Evolutionary conservation across 2,329 filamentous ascomycete genomes (phyloP), one percentile per base, ranked within the genome.

Genomic region (Calonectria montana): DNA sequence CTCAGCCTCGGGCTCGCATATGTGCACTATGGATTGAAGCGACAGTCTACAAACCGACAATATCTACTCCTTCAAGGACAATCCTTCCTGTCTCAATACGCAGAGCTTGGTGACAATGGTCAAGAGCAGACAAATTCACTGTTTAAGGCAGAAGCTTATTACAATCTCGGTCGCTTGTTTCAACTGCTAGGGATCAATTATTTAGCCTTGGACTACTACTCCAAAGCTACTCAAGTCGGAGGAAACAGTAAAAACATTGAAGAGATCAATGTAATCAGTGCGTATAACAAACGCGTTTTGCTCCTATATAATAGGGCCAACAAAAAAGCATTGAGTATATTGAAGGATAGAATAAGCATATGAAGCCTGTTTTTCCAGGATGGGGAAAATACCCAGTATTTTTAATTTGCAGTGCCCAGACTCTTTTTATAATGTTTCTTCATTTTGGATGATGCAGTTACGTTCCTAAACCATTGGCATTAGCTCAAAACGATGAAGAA

Each of bases 31-130:
- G 93, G 94, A 0, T 89, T 98, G 79, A 98, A 98, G 82, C 90
- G 96, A 2, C 94, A 97, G 82, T 92, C 93, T 0, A 94, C 96
- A 59, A 98, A 98, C 81, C 88, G 97, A 2, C 96, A 98, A 80
- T 96, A 94, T 80, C 90, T 95, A 47, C 91, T 98, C 48, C 88
- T 94, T 74, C 96, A 98, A 81, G 97, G 95, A 0, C 88, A 98
- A 63, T 87, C 92, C 0, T 98, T 98, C 78, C 84, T 98, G 69
- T 90, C 78, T 5, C 76, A 79, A n/a, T 85, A 85, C 43, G 77
- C 79, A 9, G 75, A 81, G 9, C 70, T 73, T 7, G 70, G 71
- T 1, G 41, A 69, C 25, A 25, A 62, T 3, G 9, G 47, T 4
- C 4, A 41, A 21, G 62, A 48, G 4, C 31, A 66, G n/a, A 45